Base-by-base conservation (phyloP, 768 basidiomycete species). In the Mycena haematopus region DNA sequence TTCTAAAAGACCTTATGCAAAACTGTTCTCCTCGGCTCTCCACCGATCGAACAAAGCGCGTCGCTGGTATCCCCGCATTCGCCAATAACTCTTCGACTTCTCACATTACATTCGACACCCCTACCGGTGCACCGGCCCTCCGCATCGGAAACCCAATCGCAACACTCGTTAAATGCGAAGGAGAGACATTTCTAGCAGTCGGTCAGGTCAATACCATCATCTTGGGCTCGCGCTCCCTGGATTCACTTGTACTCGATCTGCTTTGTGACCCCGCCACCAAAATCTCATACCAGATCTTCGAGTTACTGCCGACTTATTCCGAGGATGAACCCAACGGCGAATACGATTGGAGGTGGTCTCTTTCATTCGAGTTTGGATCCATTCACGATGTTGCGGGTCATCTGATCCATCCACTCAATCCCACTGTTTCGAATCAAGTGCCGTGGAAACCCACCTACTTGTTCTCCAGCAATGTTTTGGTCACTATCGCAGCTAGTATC, bases 281-380 rank as follows among this genome's bases (percentile, higher is more conserved):
- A 47, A 46, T 61, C 6, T 54, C 52, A 0, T 61, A 24, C 47
- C 59, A 61, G 21, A 46, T 61, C 24, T 31, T 61, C 2, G 50
- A 35, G 15, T 35, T 61, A 2, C 11, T 53, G 7, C n/a, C 59
- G 3, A 14, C 44, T 0, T 19, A 19, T 29, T 1, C 9, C 4
- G 25, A 17, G 2, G 59, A 61, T 17, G 45, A 17, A 9, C 36
- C 52, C 2, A n/a, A 35, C 25, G 47, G 38, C 15, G 3, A 38
- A 15, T 38, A 38, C 14, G 60, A 62, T 19, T 62, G 60, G 60
- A n/a, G 25, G 3, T 60, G 58, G 58, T 52, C 51, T 1, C 17
- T 35, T 3, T 5, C 13, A 6, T 60, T 52, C n/a, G 51, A 60
- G 24, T 49, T 47, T 3, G 19, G 27, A 5, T 44, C 38, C 10